Evolutionary conservation across 2,329 filamentous ascomycete species (phyloP).

Genomic region (Shiraia sp.): DNA sequence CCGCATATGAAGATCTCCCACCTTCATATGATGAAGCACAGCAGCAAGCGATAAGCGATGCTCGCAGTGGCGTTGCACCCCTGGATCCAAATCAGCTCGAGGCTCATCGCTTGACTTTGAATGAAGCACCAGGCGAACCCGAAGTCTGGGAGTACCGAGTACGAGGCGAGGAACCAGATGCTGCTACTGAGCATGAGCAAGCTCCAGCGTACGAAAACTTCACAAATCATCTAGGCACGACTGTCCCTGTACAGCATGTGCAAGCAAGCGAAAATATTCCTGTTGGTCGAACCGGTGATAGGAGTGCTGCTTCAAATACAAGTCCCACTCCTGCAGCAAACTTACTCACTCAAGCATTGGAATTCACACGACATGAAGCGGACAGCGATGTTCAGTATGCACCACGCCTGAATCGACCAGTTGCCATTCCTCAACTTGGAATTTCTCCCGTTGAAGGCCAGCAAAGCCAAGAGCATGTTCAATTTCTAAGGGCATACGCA

Average conservation of each 20-base stretch:
- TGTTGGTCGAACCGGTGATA: slow-evolving; percentile 19
- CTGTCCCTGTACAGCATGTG: slow-evolving; percentile 32
- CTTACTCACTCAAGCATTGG: slow-evolving; percentile 26
- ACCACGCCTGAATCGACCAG: slow-evolving; percentile 21
- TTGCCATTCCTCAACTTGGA: slow-evolving; percentile 32
- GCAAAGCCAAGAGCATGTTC: slow-evolving; percentile 12
- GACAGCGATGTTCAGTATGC: slow-evolving; percentile 28
- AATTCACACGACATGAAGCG: slow-evolving; percentile 31
- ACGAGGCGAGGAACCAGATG: slow-evolving; percentile 20
- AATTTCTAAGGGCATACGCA: slow-evolving; percentile 36
- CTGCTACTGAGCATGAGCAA: slow-evolving; percentile 19
- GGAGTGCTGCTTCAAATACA: not conserved
- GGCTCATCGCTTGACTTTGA: slow-evolving; percentile 26
- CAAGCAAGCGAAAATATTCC: slow-evolving; percentile 23
- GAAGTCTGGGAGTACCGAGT: slow-evolving; percentile 32
- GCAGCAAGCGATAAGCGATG: slow-evolving; percentile 32
- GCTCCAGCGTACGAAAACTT: slow-evolving; percentile 26
- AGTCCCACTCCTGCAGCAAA: slow-evolving; percentile 7
- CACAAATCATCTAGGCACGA: slow-evolving; percentile 15
- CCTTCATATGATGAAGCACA: slow-evolving; percentile 44
- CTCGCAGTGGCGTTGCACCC: slow-evolving; percentile 28
- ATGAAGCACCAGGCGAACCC: slow-evolving; percentile 24
- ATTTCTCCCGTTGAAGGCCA: slow-evolving; percentile 1
- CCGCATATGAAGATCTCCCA: slow-evolving; percentile 42
- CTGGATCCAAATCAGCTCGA: slow-evolving; percentile 33